Evolutionary conservation across 768 basidiomycete genomes (phyloP).

Genomic region (Lactarius hengduanensis): DNA sequence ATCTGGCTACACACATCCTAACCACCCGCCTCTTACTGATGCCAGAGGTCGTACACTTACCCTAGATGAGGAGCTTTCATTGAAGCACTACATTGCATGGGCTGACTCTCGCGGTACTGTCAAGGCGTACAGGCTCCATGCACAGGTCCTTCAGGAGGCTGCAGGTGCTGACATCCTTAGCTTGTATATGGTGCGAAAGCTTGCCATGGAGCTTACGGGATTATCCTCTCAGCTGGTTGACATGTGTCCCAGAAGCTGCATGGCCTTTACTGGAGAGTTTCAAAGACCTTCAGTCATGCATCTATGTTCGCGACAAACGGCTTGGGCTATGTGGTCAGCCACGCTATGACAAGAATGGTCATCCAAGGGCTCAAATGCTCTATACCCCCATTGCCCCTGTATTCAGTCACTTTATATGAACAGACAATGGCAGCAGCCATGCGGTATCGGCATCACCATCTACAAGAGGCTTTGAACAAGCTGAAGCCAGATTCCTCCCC

Average conservation of each 20-base stretch:
- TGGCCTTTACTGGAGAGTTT: background rate
- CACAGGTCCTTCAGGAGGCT: background rate
- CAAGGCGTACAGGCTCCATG: background rate
- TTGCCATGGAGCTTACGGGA: constrained; percentile 1
- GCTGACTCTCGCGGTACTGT: background rate
- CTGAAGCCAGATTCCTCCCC: too few species aligned
- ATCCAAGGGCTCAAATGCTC: too few species aligned
- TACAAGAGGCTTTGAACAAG: too few species aligned
- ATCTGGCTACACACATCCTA: background rate
- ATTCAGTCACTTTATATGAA: too few species aligned
- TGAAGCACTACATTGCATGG: background rate
- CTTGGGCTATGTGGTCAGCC: too few species aligned
- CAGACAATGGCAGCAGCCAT: too few species aligned
- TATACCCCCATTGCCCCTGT: too few species aligned
- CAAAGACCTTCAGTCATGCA: background rate
- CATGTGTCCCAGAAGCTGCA: constrained; percentile 10
- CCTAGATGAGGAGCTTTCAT: background rate
- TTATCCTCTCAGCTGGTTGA: background rate
- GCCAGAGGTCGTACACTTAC: background rate
- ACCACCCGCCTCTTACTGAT: background rate
- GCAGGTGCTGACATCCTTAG: background rate
- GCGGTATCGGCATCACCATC: too few species aligned
- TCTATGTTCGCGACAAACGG: background rate
- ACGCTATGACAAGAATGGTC: too few species aligned
- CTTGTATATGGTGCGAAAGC: background rate